Conservation (phyloP, 768 basidiomycete species). For the Phylloporus sp. region DNA sequence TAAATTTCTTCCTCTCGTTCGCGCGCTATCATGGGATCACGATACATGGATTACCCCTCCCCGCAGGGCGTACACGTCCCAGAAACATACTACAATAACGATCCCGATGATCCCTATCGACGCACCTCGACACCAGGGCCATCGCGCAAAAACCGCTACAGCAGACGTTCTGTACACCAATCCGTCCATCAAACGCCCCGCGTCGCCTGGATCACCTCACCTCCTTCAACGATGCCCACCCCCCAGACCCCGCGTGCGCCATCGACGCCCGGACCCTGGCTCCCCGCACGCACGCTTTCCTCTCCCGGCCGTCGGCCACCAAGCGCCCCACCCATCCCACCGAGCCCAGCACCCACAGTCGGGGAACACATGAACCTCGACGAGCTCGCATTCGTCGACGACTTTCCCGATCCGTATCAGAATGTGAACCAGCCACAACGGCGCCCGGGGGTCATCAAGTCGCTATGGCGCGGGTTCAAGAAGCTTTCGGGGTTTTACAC, state of each 20-base stretch:
- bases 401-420: constrained; percentile 2
- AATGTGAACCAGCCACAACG: constrained; percentile 9
- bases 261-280: constrained; percentile 5
- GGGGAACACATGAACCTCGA: constrained; percentile 30
- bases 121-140: no score
- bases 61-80: constrained; percentile 23
- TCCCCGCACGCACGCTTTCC: constrained; percentile 1
- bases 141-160: constrained; percentile 22
- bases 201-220: constrained; percentile 22
- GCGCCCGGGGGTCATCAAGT: constrained; percentile 20
- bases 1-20: neutral
- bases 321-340: constrained; percentile 2
- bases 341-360: constrained; percentile 25
- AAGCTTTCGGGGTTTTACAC: constrained; percentile 21
- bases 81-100: constrained; percentile 7
- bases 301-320: constrained; percentile 14
- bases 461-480: constrained; percentile 33
- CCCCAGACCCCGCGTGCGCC: constrained; percentile 6
- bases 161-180: no score
- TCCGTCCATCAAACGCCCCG: constrained; percentile 18
- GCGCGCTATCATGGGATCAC: constrained; percentile 21
- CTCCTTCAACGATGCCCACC: constrained; percentile 15
- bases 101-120: constrained; percentile 10
- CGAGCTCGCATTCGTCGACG: constrained; percentile 4
- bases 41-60: constrained; percentile 16